These are phyloP conservation scores for Oryza rufipogon DNA, from an alignment of 176 grass and related monocot genomes.

Conservation along the genomic window DNA sequence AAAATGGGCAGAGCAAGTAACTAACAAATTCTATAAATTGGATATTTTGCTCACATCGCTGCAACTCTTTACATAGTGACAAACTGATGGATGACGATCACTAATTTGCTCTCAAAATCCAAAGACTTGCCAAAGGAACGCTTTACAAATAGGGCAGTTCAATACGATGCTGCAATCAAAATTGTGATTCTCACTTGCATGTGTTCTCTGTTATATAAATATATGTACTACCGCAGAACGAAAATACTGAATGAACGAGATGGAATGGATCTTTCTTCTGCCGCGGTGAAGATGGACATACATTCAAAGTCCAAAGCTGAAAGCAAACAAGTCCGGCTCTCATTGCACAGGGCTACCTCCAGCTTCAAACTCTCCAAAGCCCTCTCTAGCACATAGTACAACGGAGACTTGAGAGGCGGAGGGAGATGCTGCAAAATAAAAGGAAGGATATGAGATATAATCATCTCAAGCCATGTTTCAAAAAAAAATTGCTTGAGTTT, in stretches of 20 bases:
- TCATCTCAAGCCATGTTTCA: constrained; percentile 15
- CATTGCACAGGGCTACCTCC: background rate
- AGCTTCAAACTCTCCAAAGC: background rate
- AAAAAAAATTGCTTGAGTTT: constrained; percentile 10
- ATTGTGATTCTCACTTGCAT: constrained; percentile 6
- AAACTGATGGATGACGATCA: background rate
- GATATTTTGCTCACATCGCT: background rate
- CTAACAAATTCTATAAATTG: background rate
- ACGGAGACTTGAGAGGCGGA: background rate
- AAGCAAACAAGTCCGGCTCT: background rate
- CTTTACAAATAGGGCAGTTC: background rate
- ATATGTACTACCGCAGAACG: background rate
- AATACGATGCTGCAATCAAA: background rate
- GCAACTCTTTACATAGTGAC: background rate
- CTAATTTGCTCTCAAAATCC: background rate
- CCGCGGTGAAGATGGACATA: background rate
- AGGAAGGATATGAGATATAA: constrained; percentile 6
- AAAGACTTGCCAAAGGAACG: background rate
- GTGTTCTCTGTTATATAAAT: background rate
- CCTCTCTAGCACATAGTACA: background rate
- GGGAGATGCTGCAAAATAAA: constrained; percentile 29
- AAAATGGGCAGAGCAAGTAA: too few species aligned
- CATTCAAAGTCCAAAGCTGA: background rate
- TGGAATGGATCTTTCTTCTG: background rate
- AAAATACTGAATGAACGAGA: background rate